These are phyloP conservation scores for Neurospora sp. DNA, from an alignment of 495 filamentous ascomycete species.

Conservation along the genomic window DNA sequence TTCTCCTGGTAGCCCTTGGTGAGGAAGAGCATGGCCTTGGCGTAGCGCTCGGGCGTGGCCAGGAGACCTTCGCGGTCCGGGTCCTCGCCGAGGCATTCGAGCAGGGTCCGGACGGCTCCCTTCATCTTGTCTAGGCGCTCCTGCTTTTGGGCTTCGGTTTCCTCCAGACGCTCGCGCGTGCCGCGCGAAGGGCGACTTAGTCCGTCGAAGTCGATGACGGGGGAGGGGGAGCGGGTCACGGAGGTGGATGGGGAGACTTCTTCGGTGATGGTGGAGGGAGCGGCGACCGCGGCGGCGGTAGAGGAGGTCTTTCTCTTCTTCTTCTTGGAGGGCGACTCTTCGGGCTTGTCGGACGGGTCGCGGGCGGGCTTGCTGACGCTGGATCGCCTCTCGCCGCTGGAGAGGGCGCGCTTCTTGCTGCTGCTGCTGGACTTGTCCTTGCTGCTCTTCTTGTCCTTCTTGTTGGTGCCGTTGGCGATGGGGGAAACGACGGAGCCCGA, in stretches of 20 bases:
- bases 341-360: constrained; percentile 63
- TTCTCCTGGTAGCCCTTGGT: constrained; percentile 99
- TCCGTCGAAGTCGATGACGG: constrained; percentile 67
- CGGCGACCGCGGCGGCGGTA: constrained; percentile 1
- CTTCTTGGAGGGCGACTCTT: constrained; percentile 27
- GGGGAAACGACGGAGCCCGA: constrained; percentile 14
- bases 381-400: constrained; percentile 28
- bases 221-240: constrained; percentile 41
- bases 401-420: constrained; percentile 16
- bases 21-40: constrained; percentile 95
- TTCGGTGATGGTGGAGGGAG: constrained; percentile 12
- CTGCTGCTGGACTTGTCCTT: constrained; percentile 19
- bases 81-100: constrained; percentile 95
- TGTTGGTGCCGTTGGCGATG: constrained; percentile 14
- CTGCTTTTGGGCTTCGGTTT: constrained; percentile 60
- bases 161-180: constrained; percentile 71
- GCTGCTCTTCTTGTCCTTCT: constrained; percentile 16
- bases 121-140: constrained; percentile 66
- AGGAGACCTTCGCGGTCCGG: constrained; percentile 82
- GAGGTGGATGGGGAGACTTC: constrained; percentile 6
- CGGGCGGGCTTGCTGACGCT: constrained; percentile 59
- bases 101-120: constrained; percentile 77
- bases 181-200: constrained; percentile 65
- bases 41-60: constrained; percentile 82
- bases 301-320: constrained; percentile 28